Evolutionary conservation across 371 early-diverging fungal genomes (phyloP).

Genomic region (Actinomortierella ambigua): DNA sequence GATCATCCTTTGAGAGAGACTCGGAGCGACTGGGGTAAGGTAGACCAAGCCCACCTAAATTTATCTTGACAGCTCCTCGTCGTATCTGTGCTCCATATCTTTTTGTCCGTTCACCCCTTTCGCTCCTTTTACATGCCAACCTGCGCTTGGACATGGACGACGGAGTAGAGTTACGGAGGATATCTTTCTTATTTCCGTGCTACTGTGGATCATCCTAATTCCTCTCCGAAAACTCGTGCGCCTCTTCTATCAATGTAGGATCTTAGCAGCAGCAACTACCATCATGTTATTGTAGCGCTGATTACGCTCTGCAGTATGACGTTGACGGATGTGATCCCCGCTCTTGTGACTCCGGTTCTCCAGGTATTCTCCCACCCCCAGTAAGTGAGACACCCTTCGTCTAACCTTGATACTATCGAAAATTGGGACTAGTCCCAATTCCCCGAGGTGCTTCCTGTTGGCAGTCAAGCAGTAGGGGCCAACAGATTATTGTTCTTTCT

Average conservation of each 20-base stretch:
- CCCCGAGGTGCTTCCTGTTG: not conserved
- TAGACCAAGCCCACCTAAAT: too few species aligned
- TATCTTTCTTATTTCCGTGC: too few species aligned
- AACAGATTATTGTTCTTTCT: not conserved
- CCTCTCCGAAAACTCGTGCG: not conserved
- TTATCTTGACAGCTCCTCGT: too few species aligned
- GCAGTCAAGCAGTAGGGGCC: not conserved
- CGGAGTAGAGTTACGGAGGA: too few species aligned
- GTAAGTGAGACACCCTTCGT: slow-evolving; percentile 12
- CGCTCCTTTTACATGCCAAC: too few species aligned
- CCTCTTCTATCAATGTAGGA: slow-evolving; percentile 16
- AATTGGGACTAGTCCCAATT: not conserved
- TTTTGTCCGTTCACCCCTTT: too few species aligned
- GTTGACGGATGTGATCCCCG: slow-evolving; percentile 37
- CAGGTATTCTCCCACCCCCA: slow-evolving; percentile 32
- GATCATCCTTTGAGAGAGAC: too few species aligned
- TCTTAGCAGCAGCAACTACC: slow-evolving; percentile 43
- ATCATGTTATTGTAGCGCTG: slow-evolving; percentile 40
- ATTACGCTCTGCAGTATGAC: slow-evolving; percentile 45
- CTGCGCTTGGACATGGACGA: too few species aligned
- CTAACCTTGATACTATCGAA: not conserved
- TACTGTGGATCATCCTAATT: not conserved
- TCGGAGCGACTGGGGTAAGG: too few species aligned
- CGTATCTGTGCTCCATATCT: too few species aligned
- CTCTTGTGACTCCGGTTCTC: slow-evolving; percentile 39